Base-by-base conservation (phyloP, 148 eudicot species). In the Camellia sinensis region DNA sequence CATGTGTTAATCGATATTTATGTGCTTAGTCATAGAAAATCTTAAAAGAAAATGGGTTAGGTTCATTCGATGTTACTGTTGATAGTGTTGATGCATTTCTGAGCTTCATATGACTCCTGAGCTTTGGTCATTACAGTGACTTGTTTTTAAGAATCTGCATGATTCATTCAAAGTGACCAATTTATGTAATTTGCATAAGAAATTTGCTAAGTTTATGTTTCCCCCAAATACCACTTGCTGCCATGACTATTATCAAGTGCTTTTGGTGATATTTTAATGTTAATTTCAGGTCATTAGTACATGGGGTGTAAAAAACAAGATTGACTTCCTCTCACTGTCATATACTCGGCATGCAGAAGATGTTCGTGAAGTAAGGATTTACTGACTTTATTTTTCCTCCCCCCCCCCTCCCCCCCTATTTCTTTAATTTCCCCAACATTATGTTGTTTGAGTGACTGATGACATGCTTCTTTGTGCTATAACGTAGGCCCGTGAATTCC, bases 311-410 rank as follows among this genome's bases (percentile, higher is more conserved):
- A 83, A 88, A 75, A 95, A 95, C 88, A 95, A 95, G 86, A 95
- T 95, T 72, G 99, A 95, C 79, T 95, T 95, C 70, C 89, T 95
- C 62, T 93, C 99, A 52, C 83, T 95, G 43, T 95, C 99, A 5
- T 93, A 89, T 79, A 92, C 99, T 60, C 91, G 99, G 37, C 97
- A 93, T 75, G 99, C 98, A 46, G 93, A 95, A 84, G 99, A 95
- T 89, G 97, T 95, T 82, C 99, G 97, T 70, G 90, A 93, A 83
- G 99, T 95, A 88, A 75, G 87, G 77, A 79, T 79, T 75, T 37
- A 60, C 52, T 15, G 40, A 14, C 41, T n/a, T 52, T 40, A 18
- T 22, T 22, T 64, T 75, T 3, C n/a, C n/a, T n/a, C n/a, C n/a
- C n/a, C n/a, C n/a, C n/a, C n/a, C n/a, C n/a, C 0, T 1, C 37